These are phyloP conservation scores for Capsicum chinense DNA, from an alignment of 257 asterid genomes.

Conservation along the genomic window DNA sequence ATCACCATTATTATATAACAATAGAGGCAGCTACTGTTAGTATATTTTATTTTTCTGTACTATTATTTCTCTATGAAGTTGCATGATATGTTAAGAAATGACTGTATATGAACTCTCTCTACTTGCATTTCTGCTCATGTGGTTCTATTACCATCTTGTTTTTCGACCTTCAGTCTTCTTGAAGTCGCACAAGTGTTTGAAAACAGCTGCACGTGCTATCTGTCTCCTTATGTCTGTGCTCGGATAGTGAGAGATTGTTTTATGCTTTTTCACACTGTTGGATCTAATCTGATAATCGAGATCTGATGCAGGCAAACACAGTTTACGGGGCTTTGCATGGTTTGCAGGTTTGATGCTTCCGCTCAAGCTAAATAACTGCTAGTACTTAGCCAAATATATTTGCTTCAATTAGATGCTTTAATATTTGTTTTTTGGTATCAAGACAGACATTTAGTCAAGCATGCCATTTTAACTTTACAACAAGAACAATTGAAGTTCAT, in stretches of 20 bases:
- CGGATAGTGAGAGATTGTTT: neutral
- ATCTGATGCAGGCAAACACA: constrained; percentile 78
- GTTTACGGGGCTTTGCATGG: constrained; percentile 95
- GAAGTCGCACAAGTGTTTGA: neutral
- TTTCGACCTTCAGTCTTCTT: neutral
- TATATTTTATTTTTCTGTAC: neutral
- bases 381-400: neutral
- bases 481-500: constrained; percentile 65
- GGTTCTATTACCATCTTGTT: neutral
- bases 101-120: neutral
- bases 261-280: neutral
- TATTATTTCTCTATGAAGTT: neutral
- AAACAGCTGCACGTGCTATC: neutral
- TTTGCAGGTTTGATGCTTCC: constrained; percentile 62
- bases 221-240: neutral
- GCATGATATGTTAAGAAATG: neutral
- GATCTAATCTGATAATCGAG: neutral
- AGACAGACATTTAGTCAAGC: constrained; percentile 93
- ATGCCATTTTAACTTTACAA: constrained; percentile 59
- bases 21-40: neutral
- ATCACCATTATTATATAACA: too few relatives aligned
- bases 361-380: neutral
- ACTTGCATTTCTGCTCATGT: neutral
- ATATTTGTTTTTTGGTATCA: constrained; percentile 19
- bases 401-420: neutral